Evolutionary conservation across 2,329 filamentous ascomycete species (phyloP).

Genomic region (Pestalotiopsis fici): DNA sequence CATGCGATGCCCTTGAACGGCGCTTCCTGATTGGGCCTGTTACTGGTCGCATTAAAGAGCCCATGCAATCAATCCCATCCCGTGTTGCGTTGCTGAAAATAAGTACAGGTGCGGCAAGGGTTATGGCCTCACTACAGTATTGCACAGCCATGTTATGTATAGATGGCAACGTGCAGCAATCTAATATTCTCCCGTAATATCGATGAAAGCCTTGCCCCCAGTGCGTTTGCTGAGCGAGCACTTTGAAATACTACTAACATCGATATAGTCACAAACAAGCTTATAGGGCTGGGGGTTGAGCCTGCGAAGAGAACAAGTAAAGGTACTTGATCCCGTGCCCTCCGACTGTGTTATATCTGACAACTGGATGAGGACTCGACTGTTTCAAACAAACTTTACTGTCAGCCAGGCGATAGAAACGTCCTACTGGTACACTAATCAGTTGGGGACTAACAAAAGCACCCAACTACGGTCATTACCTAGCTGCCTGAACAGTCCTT

Average conservation of each 20-base stretch:
- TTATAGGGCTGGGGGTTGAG: no score
- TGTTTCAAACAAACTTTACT: no score
- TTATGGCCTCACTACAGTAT: conserved; percentile 4
- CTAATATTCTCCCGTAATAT: neutral
- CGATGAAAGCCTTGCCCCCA: neutral
- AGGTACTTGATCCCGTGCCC: no score
- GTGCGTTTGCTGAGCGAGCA: neutral
- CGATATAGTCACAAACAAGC: no score
- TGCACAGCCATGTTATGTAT: conserved; percentile 6
- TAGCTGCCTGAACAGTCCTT: neutral
- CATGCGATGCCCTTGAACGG: neutral
- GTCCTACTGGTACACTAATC: no score
- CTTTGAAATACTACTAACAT: no score
- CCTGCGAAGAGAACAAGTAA: no score
- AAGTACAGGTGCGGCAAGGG: conserved; percentile 10
- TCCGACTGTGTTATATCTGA: no score
- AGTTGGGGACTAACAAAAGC: no score
- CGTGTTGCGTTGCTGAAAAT: conserved; percentile 19
- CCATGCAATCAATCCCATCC: conserved; percentile 18
- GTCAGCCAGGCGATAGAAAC: no score
- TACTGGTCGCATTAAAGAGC: conserved; percentile 22
- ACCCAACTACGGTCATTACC: no score
- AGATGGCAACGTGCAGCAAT: neutral
- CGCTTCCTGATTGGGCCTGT: conserved; percentile 7
- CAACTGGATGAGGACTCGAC: no score